phyloP scores from a whole-genome alignment of 2,329 filamentous ascomycete species.

The Claviceps sp. region DNA sequence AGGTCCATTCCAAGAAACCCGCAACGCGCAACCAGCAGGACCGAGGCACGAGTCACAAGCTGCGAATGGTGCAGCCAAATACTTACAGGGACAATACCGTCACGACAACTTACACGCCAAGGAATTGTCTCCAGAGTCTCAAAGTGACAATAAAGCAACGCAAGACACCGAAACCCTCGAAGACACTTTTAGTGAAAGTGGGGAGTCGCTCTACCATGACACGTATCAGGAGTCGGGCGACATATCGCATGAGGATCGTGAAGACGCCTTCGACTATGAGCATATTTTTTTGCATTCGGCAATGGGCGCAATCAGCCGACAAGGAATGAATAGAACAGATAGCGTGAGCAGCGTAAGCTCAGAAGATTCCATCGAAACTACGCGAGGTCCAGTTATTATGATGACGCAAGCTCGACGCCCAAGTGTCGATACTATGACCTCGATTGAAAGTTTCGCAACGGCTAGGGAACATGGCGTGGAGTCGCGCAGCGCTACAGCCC shows the following conservation, averaged over 20 bases:
- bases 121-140: constrained; percentile 1
- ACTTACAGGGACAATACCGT: not conserved
- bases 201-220: constrained; percentile 51
- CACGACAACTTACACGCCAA: not conserved
- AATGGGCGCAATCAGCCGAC: constrained; percentile 58
- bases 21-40: not conserved
- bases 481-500: constrained; percentile 22
- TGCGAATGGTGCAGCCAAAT: not conserved
- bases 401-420: constrained; percentile 22
- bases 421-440: constrained; percentile 37
- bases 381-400: constrained; percentile 29
- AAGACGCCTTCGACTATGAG: constrained; percentile 93
- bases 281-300: constrained; percentile 91
- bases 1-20: constrained; percentile 1
- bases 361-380: constrained; percentile 48
- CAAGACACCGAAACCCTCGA: not conserved
- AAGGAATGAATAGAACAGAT: constrained; percentile 13
- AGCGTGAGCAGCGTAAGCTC: constrained; percentile 44
- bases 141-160: constrained; percentile 13
- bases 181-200: constrained; percentile 44
- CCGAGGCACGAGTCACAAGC: not conserved
- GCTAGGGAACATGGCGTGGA: constrained; percentile 33
- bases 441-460: constrained; percentile 42
- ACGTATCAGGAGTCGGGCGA: constrained; percentile 35
- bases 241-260: constrained; percentile 77